Evolutionary conservation across 1,284 basidiomycete genomes (phyloP), one percentile per base, ranked within the genome.

Genomic region (Cystobasidium slooffiae): DNA sequence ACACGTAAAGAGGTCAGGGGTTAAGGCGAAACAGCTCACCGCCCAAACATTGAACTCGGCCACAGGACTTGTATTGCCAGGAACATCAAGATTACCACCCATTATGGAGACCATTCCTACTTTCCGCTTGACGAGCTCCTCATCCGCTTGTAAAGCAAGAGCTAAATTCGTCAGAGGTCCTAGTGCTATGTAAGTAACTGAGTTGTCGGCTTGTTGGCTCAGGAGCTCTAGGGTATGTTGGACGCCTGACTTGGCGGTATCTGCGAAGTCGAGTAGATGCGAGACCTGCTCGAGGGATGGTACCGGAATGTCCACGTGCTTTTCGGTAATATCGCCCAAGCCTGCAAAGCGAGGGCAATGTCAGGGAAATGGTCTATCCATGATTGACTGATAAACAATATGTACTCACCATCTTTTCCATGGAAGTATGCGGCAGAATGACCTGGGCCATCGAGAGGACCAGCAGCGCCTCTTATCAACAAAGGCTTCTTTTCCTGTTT

Each of bases 21-120:
- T 52, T 69, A 76, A 6, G 46, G 18, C 53, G 76, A 65, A 41
- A 7, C 4, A 37, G 1, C 95, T 93, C 80, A 97, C 95, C 3
- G 94, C 94, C 78, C 91, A 97, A 80, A 91, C 94, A 84, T 97
- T 97, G 87, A 86, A 97, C 88, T 96, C 94, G 72, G 93, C 90
- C 0, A 88, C 86, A 4, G 93, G 88, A 16, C 86, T 89, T 0
- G 90, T 92, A 80, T 98, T 98, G 2, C 95, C 95, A 0, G 94
- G 93, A 20, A 92, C 91, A 78, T 97, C 94, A 41, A 98, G 83
- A 1, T 92, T 90, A n/a, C 94, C 95, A n/a, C 95, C 96, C 94
- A 98, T 98, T 81, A 89, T 90, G 20, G 95, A 84, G 37, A 98
- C 85, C 14, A 88, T 86, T 44, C 87, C 87, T 1, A 89, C 84